These are phyloP conservation scores for Microbotryum lychnidis-dioicae DNA, from an alignment of 1,284 basidiomycete species.

Conservation along the genomic window DNA sequence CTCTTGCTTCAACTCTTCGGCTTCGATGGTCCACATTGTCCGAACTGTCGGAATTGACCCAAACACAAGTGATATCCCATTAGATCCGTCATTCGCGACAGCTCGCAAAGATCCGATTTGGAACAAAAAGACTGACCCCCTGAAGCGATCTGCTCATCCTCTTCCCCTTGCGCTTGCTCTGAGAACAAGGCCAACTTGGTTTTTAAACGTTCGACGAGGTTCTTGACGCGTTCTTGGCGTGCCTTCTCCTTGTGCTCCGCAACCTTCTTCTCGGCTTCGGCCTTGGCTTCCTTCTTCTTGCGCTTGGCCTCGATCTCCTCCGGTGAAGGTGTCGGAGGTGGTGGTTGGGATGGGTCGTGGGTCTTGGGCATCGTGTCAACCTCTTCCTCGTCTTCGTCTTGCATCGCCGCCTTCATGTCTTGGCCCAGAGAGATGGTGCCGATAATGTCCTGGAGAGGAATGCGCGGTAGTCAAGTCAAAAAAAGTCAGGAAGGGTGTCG, in stretches of 20 bases:
- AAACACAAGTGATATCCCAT: neutral
- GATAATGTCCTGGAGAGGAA: constrained; percentile 42
- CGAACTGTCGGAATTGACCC: constrained; percentile 19
- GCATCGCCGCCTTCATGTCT: constrained; percentile 96
- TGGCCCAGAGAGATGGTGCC: constrained; percentile 61
- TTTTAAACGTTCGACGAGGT: constrained; percentile 62
- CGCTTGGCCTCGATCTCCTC: constrained; percentile 65
- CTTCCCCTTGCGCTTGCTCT: constrained; percentile 60
- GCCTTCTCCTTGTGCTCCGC: constrained; percentile 72
- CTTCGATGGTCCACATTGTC: constrained; percentile 39
- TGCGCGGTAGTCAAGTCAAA: no score
- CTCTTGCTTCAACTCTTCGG: constrained; percentile 67
- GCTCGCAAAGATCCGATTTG: neutral
- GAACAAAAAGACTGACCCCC: constrained; percentile 15
- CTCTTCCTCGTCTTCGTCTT: constrained; percentile 67
- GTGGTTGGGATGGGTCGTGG: constrained; percentile 1
- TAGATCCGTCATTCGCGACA: neutral
- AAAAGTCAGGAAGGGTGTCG: neutral
- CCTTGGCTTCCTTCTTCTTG: constrained; percentile 49
- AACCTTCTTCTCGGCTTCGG: constrained; percentile 45
- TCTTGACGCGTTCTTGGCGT: constrained; percentile 67
- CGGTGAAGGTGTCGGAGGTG: constrained; percentile 37
- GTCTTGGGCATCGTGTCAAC: constrained; percentile 17
- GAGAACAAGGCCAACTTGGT: constrained; percentile 87
- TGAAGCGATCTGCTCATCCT: constrained; percentile 29